phyloP scores from a whole-genome alignment of 2,329 filamentous ascomycete genomes.

The Boeremia exigua region DNA sequence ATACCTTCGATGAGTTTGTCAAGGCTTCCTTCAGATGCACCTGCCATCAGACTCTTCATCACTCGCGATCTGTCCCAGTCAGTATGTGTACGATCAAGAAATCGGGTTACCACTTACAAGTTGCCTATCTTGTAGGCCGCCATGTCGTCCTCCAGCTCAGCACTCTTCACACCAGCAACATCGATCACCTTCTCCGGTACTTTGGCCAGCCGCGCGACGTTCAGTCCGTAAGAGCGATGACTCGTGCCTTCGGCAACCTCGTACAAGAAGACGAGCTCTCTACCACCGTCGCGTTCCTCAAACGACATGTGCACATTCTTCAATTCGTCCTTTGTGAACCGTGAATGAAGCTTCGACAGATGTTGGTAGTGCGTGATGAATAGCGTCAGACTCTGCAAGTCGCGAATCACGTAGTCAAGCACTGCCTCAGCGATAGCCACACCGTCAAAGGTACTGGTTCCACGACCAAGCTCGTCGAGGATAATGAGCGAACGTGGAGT shows the following conservation, averaged over 20 bases:
- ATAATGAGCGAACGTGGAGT: constrained; percentile 86
- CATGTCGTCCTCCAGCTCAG: constrained; percentile 74
- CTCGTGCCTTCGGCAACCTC: constrained; percentile 90
- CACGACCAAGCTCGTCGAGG: constrained; percentile 91
- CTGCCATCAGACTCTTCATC: constrained; percentile 32
- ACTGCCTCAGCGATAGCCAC: constrained; percentile 95
- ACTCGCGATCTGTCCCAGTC: constrained; percentile 29
- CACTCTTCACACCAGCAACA: constrained; percentile 78
- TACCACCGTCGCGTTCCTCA: constrained; percentile 56
- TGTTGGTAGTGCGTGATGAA: constrained; percentile 99
- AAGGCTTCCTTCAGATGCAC: constrained; percentile 36
- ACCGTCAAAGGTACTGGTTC: constrained; percentile 93
- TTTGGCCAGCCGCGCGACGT: constrained; percentile 85
- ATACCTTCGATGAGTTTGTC: constrained; percentile 51
- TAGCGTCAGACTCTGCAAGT: constrained; percentile 78
- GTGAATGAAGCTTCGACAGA: constrained; percentile 74
- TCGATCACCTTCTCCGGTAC: constrained; percentile 80
- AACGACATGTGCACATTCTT: constrained; percentile 97
- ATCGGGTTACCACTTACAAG: constrained; percentile 34
- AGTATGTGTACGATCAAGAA: constrained; percentile 1
- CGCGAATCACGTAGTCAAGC: constrained; percentile 78
- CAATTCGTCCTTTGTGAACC: constrained; percentile 69
- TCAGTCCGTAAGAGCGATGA: constrained; percentile 91
- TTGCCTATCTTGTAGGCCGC: constrained; percentile 39
- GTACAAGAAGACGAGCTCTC: constrained; percentile 92